A percentile compares a stretch with the other conserved stretches of the same genome.
phyloP scores from a whole-genome alignment of 2,329 filamentous ascomycete genomes.

The Venturia pyrina region DNA sequence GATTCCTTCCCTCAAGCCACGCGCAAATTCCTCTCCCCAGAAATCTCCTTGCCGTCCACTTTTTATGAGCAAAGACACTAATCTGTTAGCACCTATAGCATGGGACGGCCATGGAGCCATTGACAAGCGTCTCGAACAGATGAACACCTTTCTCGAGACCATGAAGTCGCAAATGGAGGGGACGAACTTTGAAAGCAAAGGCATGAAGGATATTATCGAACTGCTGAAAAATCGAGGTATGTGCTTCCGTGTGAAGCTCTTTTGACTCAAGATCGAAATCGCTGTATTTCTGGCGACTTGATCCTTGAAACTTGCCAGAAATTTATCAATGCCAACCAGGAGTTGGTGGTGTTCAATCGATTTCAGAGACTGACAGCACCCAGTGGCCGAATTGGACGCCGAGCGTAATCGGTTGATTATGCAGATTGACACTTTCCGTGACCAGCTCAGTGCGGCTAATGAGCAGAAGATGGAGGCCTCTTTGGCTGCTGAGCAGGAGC shows the following conservation, averaged over 20 bases:
- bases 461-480: not conserved
- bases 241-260: conserved; percentile 23
- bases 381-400: conserved; percentile 57
- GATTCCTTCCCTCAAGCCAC: conserved; percentile 14
- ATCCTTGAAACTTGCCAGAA: not conserved
- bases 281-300: not conserved
- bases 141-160: conserved; percentile 63
- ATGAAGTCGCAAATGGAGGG: conserved; percentile 64
- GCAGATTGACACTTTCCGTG: conserved; percentile 25
- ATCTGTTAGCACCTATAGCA: conserved; percentile 39
- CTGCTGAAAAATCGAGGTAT: conserved; percentile 68
- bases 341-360: not conserved
- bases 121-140: conserved; percentile 61
- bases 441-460: not conserved
- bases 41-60: conserved; percentile 30
- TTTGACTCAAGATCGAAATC: not conserved
- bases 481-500: conserved; percentile 40
- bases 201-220: conserved; percentile 63
- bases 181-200: conserved; percentile 56
- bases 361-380: conserved; percentile 26
- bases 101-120: not conserved
- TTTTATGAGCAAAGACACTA: conserved; percentile 67
- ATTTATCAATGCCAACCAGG: not conserved
- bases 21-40: conserved; percentile 25
- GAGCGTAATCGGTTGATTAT: conserved; percentile 42